Evolutionary conservation across 805 yeast species (phyloP).

Genomic region (Deakozyma indianensis): DNA sequence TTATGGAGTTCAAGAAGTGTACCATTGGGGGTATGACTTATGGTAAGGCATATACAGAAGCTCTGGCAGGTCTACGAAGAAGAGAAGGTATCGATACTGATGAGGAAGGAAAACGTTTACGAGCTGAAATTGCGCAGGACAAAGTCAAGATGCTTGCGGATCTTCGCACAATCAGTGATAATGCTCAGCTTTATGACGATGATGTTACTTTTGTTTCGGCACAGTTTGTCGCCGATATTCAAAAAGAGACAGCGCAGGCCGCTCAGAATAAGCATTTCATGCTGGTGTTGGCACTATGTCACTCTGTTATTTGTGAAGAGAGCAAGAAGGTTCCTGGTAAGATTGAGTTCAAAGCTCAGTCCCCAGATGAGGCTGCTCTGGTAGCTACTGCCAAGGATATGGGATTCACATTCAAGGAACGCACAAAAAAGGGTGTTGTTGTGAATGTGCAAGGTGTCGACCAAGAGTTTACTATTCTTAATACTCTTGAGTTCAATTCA

Average conservation of each 20-base stretch:
- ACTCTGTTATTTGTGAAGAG: constrained; percentile 60
- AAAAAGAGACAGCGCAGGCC: constrained; percentile 31
- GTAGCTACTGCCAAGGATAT: constrained; percentile 67
- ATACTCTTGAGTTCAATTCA: constrained; percentile 55
- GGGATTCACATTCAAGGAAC: constrained; percentile 50
- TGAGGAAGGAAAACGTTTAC: constrained; percentile 34
- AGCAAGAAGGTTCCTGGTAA: constrained; percentile 19
- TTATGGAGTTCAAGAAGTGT: constrained; percentile 75
- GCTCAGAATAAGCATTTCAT: constrained; percentile 44
- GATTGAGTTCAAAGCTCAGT: constrained; percentile 60
- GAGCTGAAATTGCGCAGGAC: constrained; percentile 31
- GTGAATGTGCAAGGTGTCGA: constrained; percentile 33
- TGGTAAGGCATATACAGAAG: constrained; percentile 66
- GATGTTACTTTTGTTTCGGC: constrained; percentile 55
- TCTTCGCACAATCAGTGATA: constrained; percentile 24
- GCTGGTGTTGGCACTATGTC: constrained; percentile 61
- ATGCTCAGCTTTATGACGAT: constrained; percentile 38
- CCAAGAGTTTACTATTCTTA: constrained; percentile 37
- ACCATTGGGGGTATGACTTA: constrained; percentile 55
- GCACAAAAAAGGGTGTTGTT: constrained; percentile 37
- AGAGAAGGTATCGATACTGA: constrained; percentile 52
- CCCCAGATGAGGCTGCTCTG: constrained; percentile 76
- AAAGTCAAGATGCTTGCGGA: constrained; percentile 32
- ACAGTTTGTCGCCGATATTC: constrained; percentile 42
- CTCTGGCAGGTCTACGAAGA: constrained; percentile 53